A percentile compares a stretch with the other conserved stretches of the same genome.
Evolutionary conservation across 495 filamentous ascomycete genomes (phyloP).

Genomic region (Aspergillus hancockii): DNA sequence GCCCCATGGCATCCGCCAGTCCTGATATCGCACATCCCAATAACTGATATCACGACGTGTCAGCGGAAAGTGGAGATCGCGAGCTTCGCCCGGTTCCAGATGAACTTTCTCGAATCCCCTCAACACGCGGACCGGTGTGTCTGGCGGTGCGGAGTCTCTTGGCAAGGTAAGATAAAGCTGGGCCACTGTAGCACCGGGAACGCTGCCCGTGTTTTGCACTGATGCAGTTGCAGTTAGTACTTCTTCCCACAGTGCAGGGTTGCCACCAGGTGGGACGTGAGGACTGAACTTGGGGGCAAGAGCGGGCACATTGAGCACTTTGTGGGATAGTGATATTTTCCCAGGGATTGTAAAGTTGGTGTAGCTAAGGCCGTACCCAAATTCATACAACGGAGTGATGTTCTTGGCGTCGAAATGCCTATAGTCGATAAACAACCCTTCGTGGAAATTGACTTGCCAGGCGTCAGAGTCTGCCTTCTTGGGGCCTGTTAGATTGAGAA

Average conservation of each 20-base stretch:
- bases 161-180: not conserved
- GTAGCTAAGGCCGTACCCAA: slow-evolving; percentile 53
- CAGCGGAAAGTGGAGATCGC: not conserved
- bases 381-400: slow-evolving; percentile 58
- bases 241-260: not conserved
- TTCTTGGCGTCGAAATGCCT: slow-evolving; percentile 59
- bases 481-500: no score
- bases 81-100: not conserved
- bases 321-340: no score
- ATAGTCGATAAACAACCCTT: slow-evolving; percentile 65
- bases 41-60: not conserved
- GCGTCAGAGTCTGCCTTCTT: not conserved
- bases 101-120: not conserved
- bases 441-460: slow-evolving; percentile 53
- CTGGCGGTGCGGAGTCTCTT: not conserved
- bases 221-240: not conserved
- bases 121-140: not conserved
- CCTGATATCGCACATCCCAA: not conserved
- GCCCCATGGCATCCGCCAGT: not conserved
- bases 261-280: not conserved
- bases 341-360: no score
- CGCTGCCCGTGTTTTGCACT: not conserved
- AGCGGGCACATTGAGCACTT: not conserved
- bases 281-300: not conserved
- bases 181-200: not conserved